Evolutionary conservation across 106 monocot genomes (phyloP).

Genomic region (Agapanthus africanus): DNA sequence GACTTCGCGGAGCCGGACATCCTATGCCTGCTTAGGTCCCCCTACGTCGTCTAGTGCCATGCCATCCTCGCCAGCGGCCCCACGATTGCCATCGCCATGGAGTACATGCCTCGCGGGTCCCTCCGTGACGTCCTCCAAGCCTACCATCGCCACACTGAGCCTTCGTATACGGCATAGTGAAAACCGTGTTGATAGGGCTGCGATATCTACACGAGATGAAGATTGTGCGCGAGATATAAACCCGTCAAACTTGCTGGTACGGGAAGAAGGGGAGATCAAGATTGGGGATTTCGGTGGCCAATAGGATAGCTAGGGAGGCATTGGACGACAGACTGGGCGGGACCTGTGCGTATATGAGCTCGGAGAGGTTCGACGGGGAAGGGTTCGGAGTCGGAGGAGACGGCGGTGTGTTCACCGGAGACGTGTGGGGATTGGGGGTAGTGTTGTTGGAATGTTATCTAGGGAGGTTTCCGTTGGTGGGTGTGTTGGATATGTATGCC

Average conservation of each 20-base stretch:
- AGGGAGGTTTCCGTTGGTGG: constrained; percentile 28
- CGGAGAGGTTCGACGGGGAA: constrained; percentile 34
- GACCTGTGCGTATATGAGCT: constrained; percentile 41
- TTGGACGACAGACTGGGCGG: neutral
- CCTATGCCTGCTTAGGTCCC: constrained; percentile 8
- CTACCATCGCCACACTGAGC: constrained; percentile 15
- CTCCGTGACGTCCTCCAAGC: constrained; percentile 20
- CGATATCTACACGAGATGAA: constrained; percentile 17
- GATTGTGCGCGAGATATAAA: constrained; percentile 10
- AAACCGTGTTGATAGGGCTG: constrained; percentile 19
- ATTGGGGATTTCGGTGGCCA: constrained; percentile 40
- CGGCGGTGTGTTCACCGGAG: constrained; percentile 17
- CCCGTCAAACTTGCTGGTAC: constrained; percentile 21
- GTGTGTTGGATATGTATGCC: too few species aligned
- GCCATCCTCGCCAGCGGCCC: constrained; percentile 5
- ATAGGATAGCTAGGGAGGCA: constrained; percentile 6
- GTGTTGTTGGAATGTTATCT: constrained; percentile 27
- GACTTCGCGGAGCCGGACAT: constrained; percentile 9
- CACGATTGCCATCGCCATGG: constrained; percentile 17
- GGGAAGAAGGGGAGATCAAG: constrained; percentile 28
- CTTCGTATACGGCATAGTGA: too few species aligned
- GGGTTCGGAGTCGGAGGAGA: constrained; percentile 11
- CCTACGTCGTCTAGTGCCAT: constrained; percentile 16
- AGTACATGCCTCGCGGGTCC: constrained; percentile 27
- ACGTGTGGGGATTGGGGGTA: constrained; percentile 41